Evolutionary conservation across 176 grass and related monocot species (phyloP).

Genomic region (Dactylis glomerata): DNA sequence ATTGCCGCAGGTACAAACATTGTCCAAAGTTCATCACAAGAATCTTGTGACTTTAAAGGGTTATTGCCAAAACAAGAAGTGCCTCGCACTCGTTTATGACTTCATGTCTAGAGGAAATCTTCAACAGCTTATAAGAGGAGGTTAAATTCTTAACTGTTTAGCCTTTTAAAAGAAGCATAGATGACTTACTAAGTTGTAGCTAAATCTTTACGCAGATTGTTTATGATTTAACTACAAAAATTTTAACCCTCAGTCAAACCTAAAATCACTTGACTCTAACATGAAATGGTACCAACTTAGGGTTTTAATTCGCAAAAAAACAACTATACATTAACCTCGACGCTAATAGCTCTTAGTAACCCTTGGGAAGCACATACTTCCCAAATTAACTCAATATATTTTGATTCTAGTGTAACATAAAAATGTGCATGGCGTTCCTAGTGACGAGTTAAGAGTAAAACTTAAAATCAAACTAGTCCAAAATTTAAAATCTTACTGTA

Average conservation of each 20-base stretch:
- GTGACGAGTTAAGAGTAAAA: background rate
- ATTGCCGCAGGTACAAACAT: conserved; percentile 18
- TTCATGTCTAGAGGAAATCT: conserved; percentile 51
- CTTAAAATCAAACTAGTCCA: background rate
- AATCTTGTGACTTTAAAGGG: conserved; percentile 43
- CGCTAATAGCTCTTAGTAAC: background rate
- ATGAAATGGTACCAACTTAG: background rate
- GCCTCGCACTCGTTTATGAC: conserved; percentile 37
- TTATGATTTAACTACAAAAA: background rate
- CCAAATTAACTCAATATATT: background rate
- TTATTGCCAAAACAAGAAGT: conserved; percentile 38
- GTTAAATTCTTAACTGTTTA: background rate
- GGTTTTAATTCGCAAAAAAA: background rate
- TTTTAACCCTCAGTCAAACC: background rate
- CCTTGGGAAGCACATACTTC: background rate
- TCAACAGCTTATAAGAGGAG: conserved; percentile 38
- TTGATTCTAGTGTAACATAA: background rate
- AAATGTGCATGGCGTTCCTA: background rate
- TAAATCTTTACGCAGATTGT: background rate
- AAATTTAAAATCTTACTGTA: background rate
- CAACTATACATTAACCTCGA: too few relatives aligned
- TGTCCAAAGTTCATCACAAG: conserved; percentile 42
- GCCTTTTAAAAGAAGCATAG: background rate
- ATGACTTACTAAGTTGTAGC: background rate
- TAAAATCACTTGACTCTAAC: background rate